phyloP scores from a whole-genome alignment of 345 rosid species.

The Populus euphratica region DNA sequence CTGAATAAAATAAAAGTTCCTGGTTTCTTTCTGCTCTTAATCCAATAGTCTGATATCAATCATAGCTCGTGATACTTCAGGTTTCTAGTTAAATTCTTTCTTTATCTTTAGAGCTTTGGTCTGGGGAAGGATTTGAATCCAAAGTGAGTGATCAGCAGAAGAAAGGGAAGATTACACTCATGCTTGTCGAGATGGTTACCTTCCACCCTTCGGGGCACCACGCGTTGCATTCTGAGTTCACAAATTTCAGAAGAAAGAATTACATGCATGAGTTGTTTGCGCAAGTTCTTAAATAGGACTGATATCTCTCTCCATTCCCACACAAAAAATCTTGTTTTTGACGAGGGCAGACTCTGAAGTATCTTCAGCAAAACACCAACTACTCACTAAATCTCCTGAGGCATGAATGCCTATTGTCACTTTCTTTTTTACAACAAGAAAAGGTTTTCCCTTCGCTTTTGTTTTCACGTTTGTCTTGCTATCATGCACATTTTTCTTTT shows the following conservation, averaged over 20 bases:
- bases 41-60: background rate
- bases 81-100: background rate
- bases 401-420: background rate
- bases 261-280: background rate
- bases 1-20: background rate
- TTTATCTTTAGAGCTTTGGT: background rate
- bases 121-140: too few species aligned
- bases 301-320: background rate
- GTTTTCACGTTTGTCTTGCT: constrained; percentile 20
- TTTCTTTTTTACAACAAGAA: background rate
- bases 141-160: too few species aligned
- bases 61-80: background rate
- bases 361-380: background rate
- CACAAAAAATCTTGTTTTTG: background rate
- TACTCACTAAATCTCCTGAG: background rate
- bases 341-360: background rate
- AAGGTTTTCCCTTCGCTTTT: constrained; percentile 16
- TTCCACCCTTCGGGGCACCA: too few species aligned
- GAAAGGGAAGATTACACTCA: too few species aligned
- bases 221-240: too few species aligned
- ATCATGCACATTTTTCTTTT: constrained; percentile 6
- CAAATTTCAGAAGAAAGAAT: too few species aligned
- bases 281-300: background rate
- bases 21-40: background rate
- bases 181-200: too few species aligned